Base-by-base conservation (phyloP, 179 eudicot species). In the Carnegiea gigantea region DNA sequence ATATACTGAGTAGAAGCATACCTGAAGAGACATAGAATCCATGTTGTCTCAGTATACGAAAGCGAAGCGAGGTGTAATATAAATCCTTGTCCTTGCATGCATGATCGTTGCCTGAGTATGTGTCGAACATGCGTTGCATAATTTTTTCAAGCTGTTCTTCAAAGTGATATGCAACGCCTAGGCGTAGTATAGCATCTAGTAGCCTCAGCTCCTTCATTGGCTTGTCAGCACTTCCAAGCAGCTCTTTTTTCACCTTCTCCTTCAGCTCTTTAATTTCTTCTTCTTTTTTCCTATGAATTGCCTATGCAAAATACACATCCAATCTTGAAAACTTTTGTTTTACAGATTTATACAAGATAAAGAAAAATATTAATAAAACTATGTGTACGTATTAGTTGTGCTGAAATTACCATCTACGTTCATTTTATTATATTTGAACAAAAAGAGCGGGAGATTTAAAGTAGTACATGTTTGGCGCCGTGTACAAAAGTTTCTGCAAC, bases 191-290 rank as follows among this genome's bases (percentile, higher is more conserved):
- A 1, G 51, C 75, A 46, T 70, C 81, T 48, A 79, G 18, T 12
- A 70, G 21, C 20, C 26, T 30, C 5, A 67, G 28, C 17, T 57
- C 30, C 15, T 43, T 43, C 18, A 65, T 46, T 20, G 15, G 8
- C 28, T 79, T n/a, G 17, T 70, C n/a, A 8, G 18, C 30, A 3
- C 23, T 59, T 59, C 24, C 24, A 59, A 21, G n/a, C n/a, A 82
- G 64, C 73, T 59, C 24, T 9, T 59, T 59, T 5, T n/a, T 59
- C 65, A 82, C 84, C 71, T 77, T 57, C 24, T 82, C 80, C 71
- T 71, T 67, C 1, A 81, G n/a, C n/a, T 36, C 44, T 23, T 49
- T 53, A 21, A 57, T 75, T n/a, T 81, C 83, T 21, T 82, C 18
- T 67, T 70, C 81, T 53, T 59, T 59, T 72, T 70, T 71, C n/a